These are phyloP conservation scores for Candida arabinofermentans DNA, from an alignment of 805 yeast genomes.

Conservation along the genomic window DNA sequence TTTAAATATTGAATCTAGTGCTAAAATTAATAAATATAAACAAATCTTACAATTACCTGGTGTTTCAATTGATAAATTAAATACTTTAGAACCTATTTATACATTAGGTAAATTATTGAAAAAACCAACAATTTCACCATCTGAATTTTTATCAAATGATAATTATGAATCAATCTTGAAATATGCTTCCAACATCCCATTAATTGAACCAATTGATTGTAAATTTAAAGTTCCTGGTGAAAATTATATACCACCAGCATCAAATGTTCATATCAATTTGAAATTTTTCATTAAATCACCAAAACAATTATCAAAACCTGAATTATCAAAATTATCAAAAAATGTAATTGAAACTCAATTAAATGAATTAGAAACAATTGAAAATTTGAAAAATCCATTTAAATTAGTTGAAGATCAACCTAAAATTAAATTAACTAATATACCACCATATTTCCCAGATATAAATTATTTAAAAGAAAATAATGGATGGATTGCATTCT, in stretches of 20 bases:
- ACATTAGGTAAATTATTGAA: conserved; percentile 71
- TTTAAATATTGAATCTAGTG: conserved; percentile 38
- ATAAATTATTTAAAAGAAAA: conserved; percentile 29
- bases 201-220: conserved; percentile 61
- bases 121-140: conserved; percentile 50
- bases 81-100: conserved; percentile 45
- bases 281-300: conserved; percentile 77
- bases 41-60: conserved; percentile 81
- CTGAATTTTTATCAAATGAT: conserved; percentile 42
- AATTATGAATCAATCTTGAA: conserved; percentile 42
- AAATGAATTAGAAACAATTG: conserved; percentile 59
- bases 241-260: conserved; percentile 59
- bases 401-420: conserved; percentile 66
- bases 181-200: conserved; percentile 65
- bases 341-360: conserved; percentile 33
- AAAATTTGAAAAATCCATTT: conserved; percentile 68
- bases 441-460: conserved; percentile 75
- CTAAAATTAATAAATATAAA: conserved; percentile 43
- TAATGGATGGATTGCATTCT: conserved; percentile 61
- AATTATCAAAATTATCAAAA: conserved; percentile 35
- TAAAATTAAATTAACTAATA: conserved; percentile 50
- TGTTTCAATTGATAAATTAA: conserved; percentile 48
- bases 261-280: conserved; percentile 70
- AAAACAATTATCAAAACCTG: conserved; percentile 54
- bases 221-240: conserved; percentile 89